Base-by-base conservation (phyloP, 495 filamentous ascomycete species). In the Platismatia glauca region DNA sequence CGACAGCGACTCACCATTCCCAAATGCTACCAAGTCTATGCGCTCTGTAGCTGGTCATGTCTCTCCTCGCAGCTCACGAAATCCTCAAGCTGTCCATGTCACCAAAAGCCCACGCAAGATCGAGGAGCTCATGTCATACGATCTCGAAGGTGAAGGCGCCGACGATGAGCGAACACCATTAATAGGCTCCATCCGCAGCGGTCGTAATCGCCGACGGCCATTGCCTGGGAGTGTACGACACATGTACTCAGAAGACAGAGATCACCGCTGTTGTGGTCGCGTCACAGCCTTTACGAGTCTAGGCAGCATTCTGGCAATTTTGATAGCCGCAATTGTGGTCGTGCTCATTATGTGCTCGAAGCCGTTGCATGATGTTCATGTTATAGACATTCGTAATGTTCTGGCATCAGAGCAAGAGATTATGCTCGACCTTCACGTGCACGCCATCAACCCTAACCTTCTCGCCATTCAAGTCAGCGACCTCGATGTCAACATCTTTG, bases 281-380 rank as follows among this genome's bases (percentile, higher is more conserved):
- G 89, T 91, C 70, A 89, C 89, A 33, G 89, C 89, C 46, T 96
- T 90, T 67, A 76, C 90, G 13, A 80, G 94, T 15, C 77, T 95
- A 34, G 80, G 84, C 20, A 75, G 91, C 33, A 82, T 96, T 72
- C 71, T 97, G 27, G 66, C 90, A 20, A 74, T 95, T 9, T 80
- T 96, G 35, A 79, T 95, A 39, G 84, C 90, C 20, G 90, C 88
- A 29, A 87, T 88, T 7, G 84, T 91, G 24, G 90, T 87, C 18
- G 95, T 97, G 74, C 80, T 97, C 69, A 84, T 95, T 66, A 87
- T 91, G 24, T 91, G 91, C 44, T 95, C 91, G n/a, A 91, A 95
- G 65, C 87, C 91, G 11, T 79, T 98, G 15, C 75, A 85, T 46
- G 84, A 89, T 52, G 86, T 97, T 59, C 77, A 84, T 52, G 79